Percentiles rank a stretch among this genome's conserved stretches.
These are phyloP conservation scores for Podospora pseudoanserina DNA, from an alignment of 495 filamentous ascomycete genomes.

Conservation along the genomic window DNA sequence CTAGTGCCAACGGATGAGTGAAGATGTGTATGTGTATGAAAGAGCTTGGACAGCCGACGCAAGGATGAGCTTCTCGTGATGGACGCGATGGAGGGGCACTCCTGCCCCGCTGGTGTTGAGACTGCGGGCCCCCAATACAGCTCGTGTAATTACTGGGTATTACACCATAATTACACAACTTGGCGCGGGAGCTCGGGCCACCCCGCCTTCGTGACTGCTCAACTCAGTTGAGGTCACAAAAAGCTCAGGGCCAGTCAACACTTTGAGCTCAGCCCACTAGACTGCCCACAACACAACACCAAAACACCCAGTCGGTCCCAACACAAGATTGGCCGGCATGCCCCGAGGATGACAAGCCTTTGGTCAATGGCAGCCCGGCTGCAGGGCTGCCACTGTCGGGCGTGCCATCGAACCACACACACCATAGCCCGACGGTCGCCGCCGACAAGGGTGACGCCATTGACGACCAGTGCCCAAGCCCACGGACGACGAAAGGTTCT, in stretches of 20 bases:
- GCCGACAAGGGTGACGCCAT: constrained; percentile 7
- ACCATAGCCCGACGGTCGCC: constrained; percentile 21
- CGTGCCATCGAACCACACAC: constrained; percentile 55
- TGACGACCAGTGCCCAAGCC: constrained; percentile 6
- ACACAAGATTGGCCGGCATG: constrained; percentile 33
- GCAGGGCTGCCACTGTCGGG: constrained; percentile 62
- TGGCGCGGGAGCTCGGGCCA: background rate
- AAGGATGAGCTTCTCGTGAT: constrained; percentile 5
- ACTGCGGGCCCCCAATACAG: background rate
- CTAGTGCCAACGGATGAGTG: background rate
- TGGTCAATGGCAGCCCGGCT: constrained; percentile 66
- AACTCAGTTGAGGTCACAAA: background rate
- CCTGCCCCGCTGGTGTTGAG: background rate
- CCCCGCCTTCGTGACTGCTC: background rate
- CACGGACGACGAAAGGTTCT: constrained; percentile 50
- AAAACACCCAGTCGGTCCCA: constrained; percentile 3
- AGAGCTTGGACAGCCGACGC: background rate
- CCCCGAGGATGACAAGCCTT: constrained; percentile 60
- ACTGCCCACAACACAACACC: background rate
- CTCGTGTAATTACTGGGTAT: no score
- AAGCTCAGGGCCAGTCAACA: background rate
- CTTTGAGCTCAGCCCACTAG: constrained; percentile 9
- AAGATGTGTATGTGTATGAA: background rate
- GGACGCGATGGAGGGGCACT: background rate
- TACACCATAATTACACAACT: background rate